Evolutionary conservation across 345 rosid species (phyloP).

Genomic region (Euphorbia pulcherrima): DNA sequence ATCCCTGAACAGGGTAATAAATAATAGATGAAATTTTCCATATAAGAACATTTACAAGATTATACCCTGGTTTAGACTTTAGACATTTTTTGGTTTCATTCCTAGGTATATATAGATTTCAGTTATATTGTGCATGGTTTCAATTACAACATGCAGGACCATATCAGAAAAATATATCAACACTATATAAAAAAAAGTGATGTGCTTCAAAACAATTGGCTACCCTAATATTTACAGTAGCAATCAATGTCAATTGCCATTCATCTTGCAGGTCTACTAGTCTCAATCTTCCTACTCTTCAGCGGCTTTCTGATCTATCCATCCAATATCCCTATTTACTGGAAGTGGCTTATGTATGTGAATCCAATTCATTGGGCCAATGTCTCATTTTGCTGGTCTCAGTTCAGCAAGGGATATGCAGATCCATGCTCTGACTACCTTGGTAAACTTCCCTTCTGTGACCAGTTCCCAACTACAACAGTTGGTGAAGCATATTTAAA

Average conservation of each 20-base stretch:
- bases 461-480: constrained; percentile 30
- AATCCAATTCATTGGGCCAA: constrained; percentile 36
- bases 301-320: constrained; percentile 31
- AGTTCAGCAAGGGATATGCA: constrained; percentile 23
- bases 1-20: background rate
- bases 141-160: background rate
- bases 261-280: constrained; percentile 22
- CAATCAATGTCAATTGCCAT: background rate
- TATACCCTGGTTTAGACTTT: background rate
- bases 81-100: constrained; percentile 2
- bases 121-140: background rate
- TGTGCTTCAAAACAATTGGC: background rate
- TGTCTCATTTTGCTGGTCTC: constrained; percentile 28
- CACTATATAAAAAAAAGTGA: background rate
- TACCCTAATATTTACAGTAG: background rate
- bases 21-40: background rate
- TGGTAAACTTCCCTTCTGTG: constrained; percentile 27
- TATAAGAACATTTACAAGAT: background rate
- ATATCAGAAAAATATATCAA: background rate
- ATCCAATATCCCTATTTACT: constrained; percentile 27
- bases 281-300: constrained; percentile 34
- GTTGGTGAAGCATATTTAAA: constrained; percentile 30
- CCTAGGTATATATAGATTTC: background rate
- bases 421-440: constrained; percentile 24
- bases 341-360: constrained; percentile 31